Evolutionary conservation across 2,329 filamentous ascomycete species (phyloP), one percentile per base, ranked within the genome.

Genomic region (Plectosphaerella plurivora): DNA sequence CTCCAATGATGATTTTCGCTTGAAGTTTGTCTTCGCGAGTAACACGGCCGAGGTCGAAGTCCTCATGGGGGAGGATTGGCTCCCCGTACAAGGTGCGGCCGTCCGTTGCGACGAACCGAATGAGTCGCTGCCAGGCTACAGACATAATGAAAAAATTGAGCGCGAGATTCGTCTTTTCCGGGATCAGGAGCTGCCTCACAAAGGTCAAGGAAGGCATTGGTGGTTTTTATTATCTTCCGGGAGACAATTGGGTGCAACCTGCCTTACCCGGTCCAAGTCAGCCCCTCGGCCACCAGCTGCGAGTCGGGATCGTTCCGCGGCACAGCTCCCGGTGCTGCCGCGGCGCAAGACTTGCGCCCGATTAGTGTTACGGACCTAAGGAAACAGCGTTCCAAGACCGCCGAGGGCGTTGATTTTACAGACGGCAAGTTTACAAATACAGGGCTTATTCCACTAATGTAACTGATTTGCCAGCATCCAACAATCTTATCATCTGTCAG

Each of bases 71-170:
- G 3, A 73, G 66, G 25, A 83, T 73, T 0, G 79, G 80, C 53
- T 83, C 77, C 41, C 80, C 79, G 18, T 72, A 71, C 10, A 81
- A 68, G 10, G 70, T 65, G 5, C 73, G 71, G 16, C 77, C 78
- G 49, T 83, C 78, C 1, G 70, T 72, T 12, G 77, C 72, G 15
- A 74, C 67, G 60, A 83, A 83, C 33, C 80, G 77, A 51, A 83
- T 81, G 0, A 82, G 67, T 50, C 78, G 68, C 52, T 75, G 67
- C 79, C 79, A 83, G 47, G 61, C 53, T 20, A 68, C 59, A 5
- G 52, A 52, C 67, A 72, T 71, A n/a, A 39, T 57, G 45, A 11
- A 20, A 3, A 3, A 7, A 11, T 37, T 12, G 35, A 3, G 35
- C 4, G 7, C 35, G 15, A n/a, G 8, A 37, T 5, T 22, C n/a